Evolutionary conservation across 805 yeast genomes (phyloP).

Genomic region (Ogataea nonfermentans): DNA sequence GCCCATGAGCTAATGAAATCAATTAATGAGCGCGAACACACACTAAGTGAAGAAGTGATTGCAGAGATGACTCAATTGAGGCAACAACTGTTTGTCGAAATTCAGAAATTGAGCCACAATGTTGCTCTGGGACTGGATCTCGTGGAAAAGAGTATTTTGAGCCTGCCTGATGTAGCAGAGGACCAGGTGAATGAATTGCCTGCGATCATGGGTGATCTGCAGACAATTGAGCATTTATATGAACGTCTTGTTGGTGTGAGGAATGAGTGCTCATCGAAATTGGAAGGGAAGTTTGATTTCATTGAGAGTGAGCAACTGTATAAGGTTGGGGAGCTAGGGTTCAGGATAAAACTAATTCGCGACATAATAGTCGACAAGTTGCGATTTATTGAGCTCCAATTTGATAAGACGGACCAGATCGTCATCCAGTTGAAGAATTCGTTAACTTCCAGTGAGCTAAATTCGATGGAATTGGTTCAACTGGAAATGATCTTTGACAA

Average conservation of each 20-base stretch:
- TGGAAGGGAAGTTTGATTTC: constrained; percentile 9
- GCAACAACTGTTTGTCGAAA: constrained; percentile 24
- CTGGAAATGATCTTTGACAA: constrained; percentile 44
- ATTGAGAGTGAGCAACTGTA: constrained; percentile 10
- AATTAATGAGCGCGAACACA: not conserved
- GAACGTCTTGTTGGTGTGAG: not conserved
- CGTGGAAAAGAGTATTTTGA: constrained; percentile 19
- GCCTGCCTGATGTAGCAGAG: constrained; percentile 34
- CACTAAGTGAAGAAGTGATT: not conserved
- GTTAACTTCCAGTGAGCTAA: constrained; percentile 2
- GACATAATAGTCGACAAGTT: constrained; percentile 39
- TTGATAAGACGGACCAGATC: constrained; percentile 27
- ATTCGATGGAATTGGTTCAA: constrained; percentile 33
- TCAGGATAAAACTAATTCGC: constrained; percentile 37
- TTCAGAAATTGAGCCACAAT: constrained; percentile 26
- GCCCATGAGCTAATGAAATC: constrained; percentile 4
- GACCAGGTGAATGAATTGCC: constrained; percentile 37
- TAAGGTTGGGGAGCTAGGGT: constrained; percentile 37
- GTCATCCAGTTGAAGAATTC: constrained; percentile 17
- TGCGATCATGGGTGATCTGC: constrained; percentile 34
- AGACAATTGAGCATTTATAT: constrained; percentile 33
- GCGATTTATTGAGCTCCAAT: constrained; percentile 42
- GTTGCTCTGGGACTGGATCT: constrained; percentile 19
- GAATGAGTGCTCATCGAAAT: not conserved
- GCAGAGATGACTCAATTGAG: constrained; percentile 16